phyloP scores from a whole-genome alignment of 148 eudicot genomes.

The Agrostemma githago region DNA sequence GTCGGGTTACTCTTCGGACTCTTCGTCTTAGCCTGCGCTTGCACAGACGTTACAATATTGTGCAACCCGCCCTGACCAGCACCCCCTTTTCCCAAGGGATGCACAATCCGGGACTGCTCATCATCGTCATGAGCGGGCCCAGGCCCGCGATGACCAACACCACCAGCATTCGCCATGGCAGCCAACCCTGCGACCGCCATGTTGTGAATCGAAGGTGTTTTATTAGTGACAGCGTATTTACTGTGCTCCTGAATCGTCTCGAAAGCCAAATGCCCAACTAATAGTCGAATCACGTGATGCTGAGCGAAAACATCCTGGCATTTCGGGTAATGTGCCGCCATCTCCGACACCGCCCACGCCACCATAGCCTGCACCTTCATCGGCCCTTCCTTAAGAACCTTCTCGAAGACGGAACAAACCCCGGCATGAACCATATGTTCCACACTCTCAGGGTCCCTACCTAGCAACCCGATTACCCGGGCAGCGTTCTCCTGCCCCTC shows the following conservation, averaged over 20 bases:
- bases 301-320: conserved; percentile 77
- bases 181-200: background rate
- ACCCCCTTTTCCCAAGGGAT: background rate
- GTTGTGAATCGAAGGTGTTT: conserved; percentile 36
- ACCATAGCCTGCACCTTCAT: conserved; percentile 75
- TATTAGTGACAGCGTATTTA: conserved; percentile 50
- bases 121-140: background rate
- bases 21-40: background rate
- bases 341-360: conserved; percentile 75
- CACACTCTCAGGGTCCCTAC: conserved; percentile 68
- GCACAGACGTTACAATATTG: background rate
- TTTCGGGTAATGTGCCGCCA: conserved; percentile 58
- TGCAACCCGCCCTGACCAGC: background rate
- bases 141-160: background rate
- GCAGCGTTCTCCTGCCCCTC: conserved; percentile 87
- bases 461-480: conserved; percentile 61
- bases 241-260: conserved; percentile 87
- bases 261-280: conserved; percentile 73
- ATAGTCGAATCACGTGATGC: conserved; percentile 57
- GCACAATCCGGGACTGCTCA: background rate
- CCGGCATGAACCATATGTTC: conserved; percentile 72
- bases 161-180: conserved; percentile 1
- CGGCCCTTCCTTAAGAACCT: conserved; percentile 68
- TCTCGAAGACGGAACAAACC: conserved; percentile 63
- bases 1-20: background rate